Evolutionary conservation across 1,284 basidiomycete genomes (phyloP).

Genomic region (Puccinia sorghi): DNA sequence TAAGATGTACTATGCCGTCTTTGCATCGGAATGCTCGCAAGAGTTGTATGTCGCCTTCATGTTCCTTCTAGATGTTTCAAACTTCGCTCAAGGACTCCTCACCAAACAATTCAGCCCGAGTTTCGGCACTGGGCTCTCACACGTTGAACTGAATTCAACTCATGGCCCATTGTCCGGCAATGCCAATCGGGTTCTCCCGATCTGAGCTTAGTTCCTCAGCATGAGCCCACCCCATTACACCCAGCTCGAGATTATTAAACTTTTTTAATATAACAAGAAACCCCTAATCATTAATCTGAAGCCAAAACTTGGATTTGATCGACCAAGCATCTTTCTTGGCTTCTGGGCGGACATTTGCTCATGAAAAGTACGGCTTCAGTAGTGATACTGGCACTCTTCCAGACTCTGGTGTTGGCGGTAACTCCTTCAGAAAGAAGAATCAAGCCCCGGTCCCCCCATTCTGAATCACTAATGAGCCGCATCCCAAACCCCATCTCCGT

Average conservation of each 20-base stretch:
- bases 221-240: too few relatives aligned
- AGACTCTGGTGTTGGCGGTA: background rate
- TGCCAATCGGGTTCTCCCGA: too few relatives aligned
- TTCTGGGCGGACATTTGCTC: background rate
- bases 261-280: too few relatives aligned
- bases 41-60: background rate
- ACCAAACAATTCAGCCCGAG: background rate
- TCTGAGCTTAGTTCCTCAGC: background rate
- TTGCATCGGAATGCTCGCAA: background rate
- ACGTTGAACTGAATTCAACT: too few relatives aligned
- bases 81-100: background rate
- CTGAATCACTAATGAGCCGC: background rate
- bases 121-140: background rate
- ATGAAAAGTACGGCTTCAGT: background rate
- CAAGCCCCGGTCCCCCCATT: background rate
- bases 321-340: background rate
- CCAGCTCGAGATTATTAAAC: too few relatives aligned
- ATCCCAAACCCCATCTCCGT: background rate
- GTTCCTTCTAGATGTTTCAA: conserved; percentile 13
- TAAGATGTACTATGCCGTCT: background rate
- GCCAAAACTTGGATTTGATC: background rate
- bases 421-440: background rate
- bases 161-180: too few relatives aligned
- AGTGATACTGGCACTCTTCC: background rate
- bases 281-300: too few relatives aligned